Evolutionary conservation across 106 monocot genomes (phyloP), one percentile per base, ranked within the genome.

Genomic region (Dioscorea dumetorum): DNA sequence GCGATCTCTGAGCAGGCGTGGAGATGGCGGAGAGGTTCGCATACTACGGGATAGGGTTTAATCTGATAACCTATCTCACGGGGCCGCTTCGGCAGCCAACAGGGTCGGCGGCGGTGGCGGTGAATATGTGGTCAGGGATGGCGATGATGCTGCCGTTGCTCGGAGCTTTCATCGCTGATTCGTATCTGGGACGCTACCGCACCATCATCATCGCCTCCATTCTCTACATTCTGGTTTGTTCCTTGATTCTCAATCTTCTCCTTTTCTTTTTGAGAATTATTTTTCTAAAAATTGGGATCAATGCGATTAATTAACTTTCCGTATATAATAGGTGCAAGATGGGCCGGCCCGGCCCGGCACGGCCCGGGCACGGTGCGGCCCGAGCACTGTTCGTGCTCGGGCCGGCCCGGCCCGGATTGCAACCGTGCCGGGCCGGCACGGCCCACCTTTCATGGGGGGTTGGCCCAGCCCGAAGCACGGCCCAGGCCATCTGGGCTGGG

Each of bases 21-120:
- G 87, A 87, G 75, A 60, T 87, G 4, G 72, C 78, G 24, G 87
- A 83, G 83, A 71, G 78, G 22, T 74, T 78, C 65, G 80, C 87
- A 0, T 83, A 64, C 64, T 72, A 75, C 70, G 87, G 87, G 18
- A 70, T 87, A 14, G 77, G 80, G 3, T 66, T 62, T 9, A 87
- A 87, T 41, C 80, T 83, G 34, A 83, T 87, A 17, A 75, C 68
- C 49, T 87, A 83, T 72, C 70, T 87, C 17, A 87, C 87, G 0
- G 87, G 83, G 15, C 78, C 80, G 8, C 78, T 87, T 32, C 57
- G 61, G 20, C 61, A 83, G 59, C 74, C 83, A 13, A 80, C 71
- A 58, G 87, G 80, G 11, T 21, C 71, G 24, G 82, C 83, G 0
- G 87, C 87, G 1, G 74, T 77, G 0, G 74, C 71, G 5, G 72